A percentile compares a stretch with the other conserved stretches of the same genome.
phyloP scores from a whole-genome alignment of 371 early-diverging fungal genomes.

The Syncephalis plumigaleata region DNA sequence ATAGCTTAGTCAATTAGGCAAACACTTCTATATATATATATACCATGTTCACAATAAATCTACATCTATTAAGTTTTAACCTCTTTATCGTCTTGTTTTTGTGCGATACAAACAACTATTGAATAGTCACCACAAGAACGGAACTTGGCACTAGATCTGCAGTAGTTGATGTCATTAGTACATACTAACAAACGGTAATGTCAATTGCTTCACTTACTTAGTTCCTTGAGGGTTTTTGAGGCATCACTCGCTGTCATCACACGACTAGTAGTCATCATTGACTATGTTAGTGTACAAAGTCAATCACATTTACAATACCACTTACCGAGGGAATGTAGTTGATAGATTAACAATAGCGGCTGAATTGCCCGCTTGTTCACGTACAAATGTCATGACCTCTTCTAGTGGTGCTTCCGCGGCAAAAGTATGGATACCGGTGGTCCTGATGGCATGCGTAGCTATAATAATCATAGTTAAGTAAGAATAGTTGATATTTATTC shows the following conservation, averaged over 20 bases:
- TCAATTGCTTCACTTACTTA: constrained; percentile 12
- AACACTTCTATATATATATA: too few species aligned
- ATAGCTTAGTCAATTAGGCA: too few species aligned
- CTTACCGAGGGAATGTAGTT: constrained; percentile 12
- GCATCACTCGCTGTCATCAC: constrained; percentile 17
- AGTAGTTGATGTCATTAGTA: too few species aligned
- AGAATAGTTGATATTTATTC: constrained; percentile 8
- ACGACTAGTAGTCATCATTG: constrained; percentile 10
- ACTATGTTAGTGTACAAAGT: background rate
- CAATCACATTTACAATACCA: background rate
- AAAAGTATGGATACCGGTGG: constrained; percentile 3
- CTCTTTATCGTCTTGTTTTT: too few species aligned
- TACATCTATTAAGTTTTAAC: too few species aligned
- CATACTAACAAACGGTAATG: background rate
- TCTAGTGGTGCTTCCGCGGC: constrained; percentile 20
- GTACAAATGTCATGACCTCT: constrained; percentile 40
- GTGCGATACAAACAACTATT: too few species aligned
- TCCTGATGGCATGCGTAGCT: background rate
- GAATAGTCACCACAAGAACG: too few species aligned
- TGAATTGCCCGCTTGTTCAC: constrained; percentile 37
- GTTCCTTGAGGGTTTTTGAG: constrained; percentile 23
- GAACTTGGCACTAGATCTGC: too few species aligned
- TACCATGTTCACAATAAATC: too few species aligned
- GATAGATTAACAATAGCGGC: constrained; percentile 58
- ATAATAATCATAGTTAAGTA: constrained; percentile 2